Conservation (phyloP, 1,139 yeast genomes). For the Lodderomyces parapsilosis region DNA sequence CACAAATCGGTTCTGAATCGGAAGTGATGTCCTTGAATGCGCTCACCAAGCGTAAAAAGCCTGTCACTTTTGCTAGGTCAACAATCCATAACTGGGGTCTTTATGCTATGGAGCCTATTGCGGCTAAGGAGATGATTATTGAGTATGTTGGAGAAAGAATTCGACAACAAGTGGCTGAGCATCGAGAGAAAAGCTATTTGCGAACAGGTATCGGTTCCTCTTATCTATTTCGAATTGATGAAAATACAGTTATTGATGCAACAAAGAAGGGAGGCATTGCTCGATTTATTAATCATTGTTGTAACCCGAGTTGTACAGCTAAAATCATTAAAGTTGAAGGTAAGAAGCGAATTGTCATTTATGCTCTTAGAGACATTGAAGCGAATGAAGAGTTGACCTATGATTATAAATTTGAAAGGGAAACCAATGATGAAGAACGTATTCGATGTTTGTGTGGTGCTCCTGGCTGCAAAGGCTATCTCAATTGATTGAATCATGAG, state of each 20-base stretch:
- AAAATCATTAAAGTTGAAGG: slow-evolving; percentile 96
- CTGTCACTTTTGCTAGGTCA: slow-evolving; percentile 92
- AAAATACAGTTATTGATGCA: slow-evolving; percentile 93
- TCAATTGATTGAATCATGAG: slow-evolving; percentile 51
- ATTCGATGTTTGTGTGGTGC: slow-evolving; percentile 95
- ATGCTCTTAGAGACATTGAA: slow-evolving; percentile 84
- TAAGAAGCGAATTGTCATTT: slow-evolving; percentile 88
- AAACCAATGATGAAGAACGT: slow-evolving; percentile 84
- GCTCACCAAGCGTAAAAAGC: slow-evolving; percentile 84
- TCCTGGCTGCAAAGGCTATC: slow-evolving; percentile 87
- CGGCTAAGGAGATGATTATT: slow-evolving; percentile 94
- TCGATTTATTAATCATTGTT: slow-evolving; percentile 92
- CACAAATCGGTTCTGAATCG: slow-evolving; percentile 80
- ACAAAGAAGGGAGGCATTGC: slow-evolving; percentile 98
- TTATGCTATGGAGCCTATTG: slow-evolving; percentile 91
- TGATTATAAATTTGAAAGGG: slow-evolving; percentile 93
- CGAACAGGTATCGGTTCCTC: slow-evolving; percentile 95
- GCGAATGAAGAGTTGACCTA: slow-evolving; percentile 93
- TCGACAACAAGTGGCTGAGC: slow-evolving; percentile 92
- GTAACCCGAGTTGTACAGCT: slow-evolving; percentile 97
- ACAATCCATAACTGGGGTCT: slow-evolving; percentile 98
- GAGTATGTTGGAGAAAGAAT: slow-evolving; percentile 98
- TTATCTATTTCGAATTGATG: slow-evolving; percentile 88
- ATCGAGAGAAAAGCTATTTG: slow-evolving; percentile 81
- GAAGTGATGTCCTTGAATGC: slow-evolving; percentile 76